A percentile compares a stretch with the other conserved stretches of the same genome.
Evolutionary conservation across 2,329 filamentous ascomycete genomes (phyloP).

Genomic region (Claviceps sp.): DNA sequence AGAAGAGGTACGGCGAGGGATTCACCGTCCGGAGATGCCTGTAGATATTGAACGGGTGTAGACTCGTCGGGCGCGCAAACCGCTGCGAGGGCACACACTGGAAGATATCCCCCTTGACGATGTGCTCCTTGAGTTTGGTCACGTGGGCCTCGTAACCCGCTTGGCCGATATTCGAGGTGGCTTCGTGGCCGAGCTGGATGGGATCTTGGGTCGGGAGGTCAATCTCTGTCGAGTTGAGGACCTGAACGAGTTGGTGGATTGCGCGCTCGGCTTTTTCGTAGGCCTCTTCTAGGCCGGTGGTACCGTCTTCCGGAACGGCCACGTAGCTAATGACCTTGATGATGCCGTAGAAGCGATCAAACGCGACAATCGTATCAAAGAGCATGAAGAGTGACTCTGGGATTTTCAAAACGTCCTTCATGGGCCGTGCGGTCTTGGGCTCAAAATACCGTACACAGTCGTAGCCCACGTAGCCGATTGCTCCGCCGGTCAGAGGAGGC

Average conservation of each 20-base stretch:
- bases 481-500: slow-evolving; percentile 79
- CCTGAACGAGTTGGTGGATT: slow-evolving; percentile 54
- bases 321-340: slow-evolving; percentile 92
- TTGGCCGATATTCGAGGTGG: slow-evolving; percentile 83
- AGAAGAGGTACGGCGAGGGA: slow-evolving; percentile 94
- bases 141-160: slow-evolving; percentile 88
- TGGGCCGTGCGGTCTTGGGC: slow-evolving; percentile 79
- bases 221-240: slow-evolving; percentile 60
- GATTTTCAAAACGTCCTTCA: slow-evolving; percentile 78
- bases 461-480: slow-evolving; percentile 93
- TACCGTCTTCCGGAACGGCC: slow-evolving; percentile 40
- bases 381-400: slow-evolving; percentile 96
- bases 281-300: slow-evolving; percentile 35
- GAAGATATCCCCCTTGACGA: slow-evolving; percentile 85
- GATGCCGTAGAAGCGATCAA: slow-evolving; percentile 88
- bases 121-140: slow-evolving; percentile 74
- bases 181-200: slow-evolving; percentile 61
- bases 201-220: slow-evolving; percentile 65
- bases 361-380: slow-evolving; percentile 85
- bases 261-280: slow-evolving; percentile 55
- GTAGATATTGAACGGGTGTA: slow-evolving; percentile 98
- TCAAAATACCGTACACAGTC: slow-evolving; percentile 98
- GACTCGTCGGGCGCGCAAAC: slow-evolving; percentile 72
- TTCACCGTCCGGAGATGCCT: slow-evolving; percentile 93
- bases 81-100: slow-evolving; percentile 93